A percentile compares a stretch with the other conserved stretches of the same genome.
These are phyloP conservation scores for Zasmidium angulare DNA, from an alignment of 2,329 filamentous ascomycete species.

Conservation along the genomic window DNA sequence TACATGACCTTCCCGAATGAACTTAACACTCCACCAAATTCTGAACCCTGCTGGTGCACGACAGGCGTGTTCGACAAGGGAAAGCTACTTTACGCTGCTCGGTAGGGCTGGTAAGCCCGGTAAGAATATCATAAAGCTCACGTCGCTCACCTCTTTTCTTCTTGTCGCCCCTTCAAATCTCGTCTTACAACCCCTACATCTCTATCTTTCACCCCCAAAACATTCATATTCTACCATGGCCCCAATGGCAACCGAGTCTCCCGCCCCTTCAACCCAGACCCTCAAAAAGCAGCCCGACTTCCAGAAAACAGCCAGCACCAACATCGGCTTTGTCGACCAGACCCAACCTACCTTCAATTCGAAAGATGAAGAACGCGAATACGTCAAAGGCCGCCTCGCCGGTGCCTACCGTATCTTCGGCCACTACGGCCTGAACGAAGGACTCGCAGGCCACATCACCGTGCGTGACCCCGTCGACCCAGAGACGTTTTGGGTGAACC, in stretches of 20 bases:
- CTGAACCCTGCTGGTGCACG: no score
- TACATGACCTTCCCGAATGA: no score
- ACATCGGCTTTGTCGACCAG: constrained; percentile 13
- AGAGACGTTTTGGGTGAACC: constrained; percentile 39
- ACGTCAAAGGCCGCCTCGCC: constrained; percentile 38
- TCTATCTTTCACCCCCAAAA: not conserved
- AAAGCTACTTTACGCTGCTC: no score
- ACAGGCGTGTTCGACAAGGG: no score
- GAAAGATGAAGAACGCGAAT: constrained; percentile 32
- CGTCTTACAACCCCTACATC: not conserved
- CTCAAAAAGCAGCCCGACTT: constrained; percentile 9
- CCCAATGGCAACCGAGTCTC: not conserved
- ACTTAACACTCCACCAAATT: no score
- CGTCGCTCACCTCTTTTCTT: no score
- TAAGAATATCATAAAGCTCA: no score
- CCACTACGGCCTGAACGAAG: constrained; percentile 34
- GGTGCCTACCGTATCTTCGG: constrained; percentile 40
- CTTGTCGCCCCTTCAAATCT: no score
- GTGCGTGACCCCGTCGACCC: constrained; percentile 39
- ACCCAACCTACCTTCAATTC: constrained; percentile 20
- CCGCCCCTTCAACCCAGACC: not conserved
- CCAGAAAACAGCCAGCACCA: constrained; percentile 9
- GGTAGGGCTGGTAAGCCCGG: no score
- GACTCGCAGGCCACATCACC: constrained; percentile 38
- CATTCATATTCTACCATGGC: not conserved